A percentile compares a stretch with the other conserved stretches of the same genome.
These are phyloP conservation scores for Elaphomyces granulatus DNA, from an alignment of 495 filamentous ascomycete species.

Conservation along the genomic window DNA sequence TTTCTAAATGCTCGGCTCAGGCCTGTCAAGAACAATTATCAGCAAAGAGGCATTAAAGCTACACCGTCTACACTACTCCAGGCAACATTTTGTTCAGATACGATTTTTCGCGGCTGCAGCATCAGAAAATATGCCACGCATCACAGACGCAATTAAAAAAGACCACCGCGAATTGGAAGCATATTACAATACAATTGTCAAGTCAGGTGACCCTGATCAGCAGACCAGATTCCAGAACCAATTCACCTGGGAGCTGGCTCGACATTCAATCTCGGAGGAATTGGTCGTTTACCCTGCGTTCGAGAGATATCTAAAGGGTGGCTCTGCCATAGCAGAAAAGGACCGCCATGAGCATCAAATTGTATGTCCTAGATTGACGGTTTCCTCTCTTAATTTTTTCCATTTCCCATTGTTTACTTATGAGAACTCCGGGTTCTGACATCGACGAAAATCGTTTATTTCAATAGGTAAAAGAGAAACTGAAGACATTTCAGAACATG, in stretches of 20 bases:
- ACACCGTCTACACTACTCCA: no score
- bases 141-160: constrained; percentile 39
- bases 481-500: constrained; percentile 48
- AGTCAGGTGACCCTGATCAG: constrained; percentile 23
- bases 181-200: constrained; percentile 43
- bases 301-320: constrained; percentile 38
- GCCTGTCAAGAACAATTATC: no score
- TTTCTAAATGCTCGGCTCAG: no score
- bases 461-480: constrained; percentile 48
- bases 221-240: constrained; percentile 42
- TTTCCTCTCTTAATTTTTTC: no score
- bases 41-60: no score
- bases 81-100: no score
- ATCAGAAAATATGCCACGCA: constrained; percentile 11
- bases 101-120: no score
- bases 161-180: constrained; percentile 50
- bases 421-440: no score
- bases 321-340: constrained; percentile 38
- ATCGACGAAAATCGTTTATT: no score
- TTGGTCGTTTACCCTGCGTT: constrained; percentile 55
- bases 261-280: constrained; percentile 53
- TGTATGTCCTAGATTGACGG: no score
- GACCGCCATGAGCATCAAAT: constrained; percentile 44
- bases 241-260: constrained; percentile 58
- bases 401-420: no score